phyloP scores from a whole-genome alignment of 345 rosid species.

The Erucastrum elatum region DNA sequence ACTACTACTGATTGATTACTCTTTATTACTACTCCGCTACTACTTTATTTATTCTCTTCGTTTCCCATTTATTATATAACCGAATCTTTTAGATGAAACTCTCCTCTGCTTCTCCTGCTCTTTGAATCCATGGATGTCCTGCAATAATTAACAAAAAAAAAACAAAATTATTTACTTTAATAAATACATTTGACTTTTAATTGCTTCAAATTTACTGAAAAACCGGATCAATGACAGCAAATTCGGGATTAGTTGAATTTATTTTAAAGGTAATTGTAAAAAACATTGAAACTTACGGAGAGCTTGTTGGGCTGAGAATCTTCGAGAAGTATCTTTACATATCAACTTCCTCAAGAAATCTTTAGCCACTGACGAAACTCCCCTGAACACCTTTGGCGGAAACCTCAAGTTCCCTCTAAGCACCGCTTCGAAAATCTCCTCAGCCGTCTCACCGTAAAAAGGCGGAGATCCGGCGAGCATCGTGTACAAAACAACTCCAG shows the following conservation, averaged over 20 bases:
- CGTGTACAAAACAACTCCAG: conserved; percentile 67
- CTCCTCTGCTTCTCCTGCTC: conserved; percentile 50
- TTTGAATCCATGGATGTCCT: conserved; percentile 72
- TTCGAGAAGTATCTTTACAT: conserved; percentile 61
- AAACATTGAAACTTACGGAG: conserved; percentile 49
- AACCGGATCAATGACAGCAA: background rate
- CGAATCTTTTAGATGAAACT: conserved; percentile 26
- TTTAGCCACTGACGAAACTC: conserved; percentile 55
- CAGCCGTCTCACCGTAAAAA: conserved; percentile 66
- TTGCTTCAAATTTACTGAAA: background rate
- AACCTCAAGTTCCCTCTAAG: conserved; percentile 67
- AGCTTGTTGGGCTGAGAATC: conserved; percentile 79
- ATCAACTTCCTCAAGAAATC: conserved; percentile 79
- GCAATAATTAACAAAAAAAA: background rate
- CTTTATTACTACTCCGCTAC: background rate
- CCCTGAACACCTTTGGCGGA: conserved; percentile 48
- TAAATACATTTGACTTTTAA: background rate
- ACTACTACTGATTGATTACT: background rate
- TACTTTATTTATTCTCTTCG: conserved; percentile 6
- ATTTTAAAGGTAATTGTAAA: background rate
- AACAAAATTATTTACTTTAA: background rate
- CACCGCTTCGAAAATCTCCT: conserved; percentile 68
- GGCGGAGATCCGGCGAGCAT: conserved; percentile 78
- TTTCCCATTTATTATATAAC: background rate
- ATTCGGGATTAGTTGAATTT: background rate